Evolutionary conservation across 2,329 filamentous ascomycete genomes (phyloP).

Genomic region (Scedosporium aurantiacum): DNA sequence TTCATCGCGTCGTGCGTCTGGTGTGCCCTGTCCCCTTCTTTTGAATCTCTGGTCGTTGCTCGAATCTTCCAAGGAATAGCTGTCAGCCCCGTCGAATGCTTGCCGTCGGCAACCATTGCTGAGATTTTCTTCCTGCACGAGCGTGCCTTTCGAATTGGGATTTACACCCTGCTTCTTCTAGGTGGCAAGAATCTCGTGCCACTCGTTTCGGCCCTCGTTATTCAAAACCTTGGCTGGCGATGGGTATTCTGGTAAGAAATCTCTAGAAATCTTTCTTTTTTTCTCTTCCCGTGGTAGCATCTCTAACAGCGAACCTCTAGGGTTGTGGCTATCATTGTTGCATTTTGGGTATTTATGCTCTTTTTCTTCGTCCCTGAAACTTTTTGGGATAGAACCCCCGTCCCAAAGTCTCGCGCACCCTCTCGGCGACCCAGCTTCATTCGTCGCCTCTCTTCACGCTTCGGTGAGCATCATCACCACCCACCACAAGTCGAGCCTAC

Average conservation of each 20-base stretch:
- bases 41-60: constrained; percentile 66
- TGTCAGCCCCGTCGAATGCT: constrained; percentile 80
- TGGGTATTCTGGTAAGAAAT: constrained; percentile 75
- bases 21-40: constrained; percentile 77
- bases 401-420: constrained; percentile 23
- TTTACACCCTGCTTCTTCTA: constrained; percentile 80
- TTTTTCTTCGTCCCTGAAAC: constrained; percentile 92
- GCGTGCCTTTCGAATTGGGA: constrained; percentile 81
- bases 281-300: constrained; percentile 3
- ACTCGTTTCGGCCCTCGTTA: constrained; percentile 74
- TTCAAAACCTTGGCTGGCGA: constrained; percentile 68
- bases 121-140: constrained; percentile 97
- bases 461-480: constrained; percentile 11
- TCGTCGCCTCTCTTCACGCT: constrained; percentile 34
- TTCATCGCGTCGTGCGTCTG: constrained; percentile 70
- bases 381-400: constrained; percentile 81
- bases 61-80: constrained; percentile 81
- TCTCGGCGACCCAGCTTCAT: constrained; percentile 34
- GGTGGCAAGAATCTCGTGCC: constrained; percentile 88
- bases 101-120: constrained; percentile 86
- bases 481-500: constrained; percentile 6
- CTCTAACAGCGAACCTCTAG: constrained; percentile 25
- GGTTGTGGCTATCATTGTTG: constrained; percentile 75
- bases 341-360: constrained; percentile 56
- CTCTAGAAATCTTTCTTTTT: not conserved